Conservation (phyloP, 805 yeast species). For the Wickerhamiella australiensis region DNA sequence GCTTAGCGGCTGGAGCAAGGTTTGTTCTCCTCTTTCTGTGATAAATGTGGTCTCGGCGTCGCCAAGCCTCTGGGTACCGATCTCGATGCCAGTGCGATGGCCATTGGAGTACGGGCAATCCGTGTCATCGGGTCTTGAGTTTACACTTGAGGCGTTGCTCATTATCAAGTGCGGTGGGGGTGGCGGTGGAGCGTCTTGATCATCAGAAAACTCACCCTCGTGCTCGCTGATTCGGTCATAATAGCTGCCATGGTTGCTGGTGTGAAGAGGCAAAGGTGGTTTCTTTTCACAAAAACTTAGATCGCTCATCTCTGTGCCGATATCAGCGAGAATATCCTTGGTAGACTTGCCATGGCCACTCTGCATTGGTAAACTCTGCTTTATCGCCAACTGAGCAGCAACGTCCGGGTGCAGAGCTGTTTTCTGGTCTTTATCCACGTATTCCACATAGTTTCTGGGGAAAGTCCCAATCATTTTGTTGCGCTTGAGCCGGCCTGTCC, state of each 20-base stretch:
- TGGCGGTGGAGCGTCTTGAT: conserved; percentile 29
- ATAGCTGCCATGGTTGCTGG: background rate
- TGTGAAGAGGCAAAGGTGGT: background rate
- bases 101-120: conserved; percentile 9
- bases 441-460: conserved; percentile 73
- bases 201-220: conserved; percentile 1
- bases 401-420: conserved; percentile 7
- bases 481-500: conserved; percentile 71
- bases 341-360: conserved; percentile 17
- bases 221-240: conserved; percentile 1
- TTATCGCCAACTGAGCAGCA: conserved; percentile 5
- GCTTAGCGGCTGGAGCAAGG: conserved; percentile 2
- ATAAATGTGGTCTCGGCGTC: conserved; percentile 7
- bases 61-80: background rate
- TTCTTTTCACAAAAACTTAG: conserved; percentile 3
- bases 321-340: conserved; percentile 23
- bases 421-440: conserved; percentile 28
- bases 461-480: conserved; percentile 76
- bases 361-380: background rate
- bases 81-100: conserved; percentile 6
- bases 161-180: conserved; percentile 14
- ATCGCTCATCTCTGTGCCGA: conserved; percentile 22
- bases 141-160: too few species aligned
- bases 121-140: conserved; percentile 1
- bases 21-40: conserved; percentile 8